Base-by-base conservation (phyloP, 1,284 basidiomycete species). In the Lentinus polychrous region DNA sequence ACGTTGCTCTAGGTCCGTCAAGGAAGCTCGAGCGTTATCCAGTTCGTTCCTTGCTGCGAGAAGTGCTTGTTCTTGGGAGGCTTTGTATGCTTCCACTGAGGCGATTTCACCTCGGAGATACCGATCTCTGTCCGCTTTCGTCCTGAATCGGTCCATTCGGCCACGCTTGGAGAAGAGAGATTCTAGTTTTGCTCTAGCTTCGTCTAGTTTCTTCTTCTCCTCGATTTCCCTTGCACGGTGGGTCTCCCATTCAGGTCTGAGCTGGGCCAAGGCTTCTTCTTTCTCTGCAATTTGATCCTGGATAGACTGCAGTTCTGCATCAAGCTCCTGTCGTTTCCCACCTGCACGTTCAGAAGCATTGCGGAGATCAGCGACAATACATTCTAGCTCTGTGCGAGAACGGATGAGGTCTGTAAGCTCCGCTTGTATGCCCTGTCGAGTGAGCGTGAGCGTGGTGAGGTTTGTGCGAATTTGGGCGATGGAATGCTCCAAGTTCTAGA, bases 161-260 rank as follows among this genome's bases (percentile, higher is more conserved):
- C 92, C 92, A 63, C 91, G 91, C 63, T 96, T 96, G 7, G 88
- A 83, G 60, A 86, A 91, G 1, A 97, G 70, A 0, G 85, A 80
- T 1, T 78, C 74, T 2, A 96, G 70, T 44, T 75, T 76, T 0
- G 86, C 82, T 44, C 78, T 78, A 0, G 82, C 81, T 36, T 83
- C 79, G 52, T 93, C 91, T 54, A 94, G 74, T 20, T 70, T 76
- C 48, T 81, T 74, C 63, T 83, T 84, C 61, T 87, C 82, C n/a
- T 74, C 71, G 17, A 70, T 68, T 61, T 93, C 89, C 37, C 71
- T 69, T 0, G 66, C 55, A 39, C 79, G 68, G 50, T 77, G 68
- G 49, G 75, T 63, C 58, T 78, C 75, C 78, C 88, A 92, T 43
- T 79, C 74, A 0, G 91, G 86, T 6, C 76, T 58, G 10, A 95